Base-by-base conservation (phyloP, 2,329 filamentous ascomycete species). In the Pyricularia pennisetigena region DNA sequence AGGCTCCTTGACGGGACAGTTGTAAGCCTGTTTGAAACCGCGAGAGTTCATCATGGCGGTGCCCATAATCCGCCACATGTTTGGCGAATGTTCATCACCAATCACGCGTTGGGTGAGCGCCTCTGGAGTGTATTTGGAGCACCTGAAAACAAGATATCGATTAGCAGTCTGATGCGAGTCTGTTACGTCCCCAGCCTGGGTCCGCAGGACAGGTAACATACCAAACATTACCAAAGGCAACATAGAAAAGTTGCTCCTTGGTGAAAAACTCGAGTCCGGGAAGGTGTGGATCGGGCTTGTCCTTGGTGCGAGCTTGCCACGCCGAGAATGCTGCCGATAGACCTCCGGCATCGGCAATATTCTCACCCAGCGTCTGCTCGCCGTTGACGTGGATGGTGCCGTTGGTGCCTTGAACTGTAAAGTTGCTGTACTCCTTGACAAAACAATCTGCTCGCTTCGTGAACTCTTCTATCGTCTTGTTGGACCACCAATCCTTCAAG, bases 341-440 rank as follows among this genome's bases (percentile, higher is more conserved):
- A 16, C 89, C 90, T 20, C 88, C 89, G 0, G 89, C 86, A 75
- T 92, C 90, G 1, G 89, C 88, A 73, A 92, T 88, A 73, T 91
- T 91, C 78, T 92, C 90, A 24, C 85, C 86, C 1, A 91, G 78
- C 0, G 89, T 91, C 16, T 87, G 79, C 28, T 79, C 79, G 10
- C 89, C 89, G 69, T 90, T 87, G 68, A 91, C 84, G 70, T 88
- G 83, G 0, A 89, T 78, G 4, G 82, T 83, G 1, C 81, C 85
- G 54, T 88, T 82, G 12, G 85, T 80, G 0, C 84, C 85, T 0
- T 80, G 79, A 14, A 90, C 81, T 0, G 84, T 86, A 74, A 85
- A 90, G 41, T 88, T 83, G 69, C 78, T 77, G 74, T 90, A 91
- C 76, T 91, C 88, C n/a, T 89, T 79, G 2, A 90, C 79, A 69